phyloP scores from a whole-genome alignment of 192 early-diverging fungal genomes.

The Mortierella hygrophila region DNA sequence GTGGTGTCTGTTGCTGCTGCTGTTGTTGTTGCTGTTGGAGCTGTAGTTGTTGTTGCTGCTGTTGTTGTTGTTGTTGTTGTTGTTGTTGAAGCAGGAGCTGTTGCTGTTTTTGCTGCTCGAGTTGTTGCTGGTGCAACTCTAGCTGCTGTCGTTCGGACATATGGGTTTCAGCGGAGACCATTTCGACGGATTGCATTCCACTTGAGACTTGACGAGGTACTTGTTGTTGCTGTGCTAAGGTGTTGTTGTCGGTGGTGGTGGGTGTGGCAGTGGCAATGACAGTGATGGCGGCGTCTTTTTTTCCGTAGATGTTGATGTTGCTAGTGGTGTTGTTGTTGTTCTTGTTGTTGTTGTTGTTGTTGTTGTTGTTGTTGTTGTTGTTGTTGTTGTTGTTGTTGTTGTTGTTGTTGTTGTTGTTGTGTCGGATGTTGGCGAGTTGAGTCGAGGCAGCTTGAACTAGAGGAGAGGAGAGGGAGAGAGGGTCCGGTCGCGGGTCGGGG shows the following conservation, averaged over 20 bases:
- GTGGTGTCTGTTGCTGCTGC: conserved; percentile 24
- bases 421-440: not conserved
- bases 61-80: conserved; percentile 8
- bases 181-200: conserved; percentile 49
- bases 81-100: conserved; percentile 8
- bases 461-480: not conserved
- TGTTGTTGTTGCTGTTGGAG: conserved; percentile 4
- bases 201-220: not conserved
- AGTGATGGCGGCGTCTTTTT: not conserved
- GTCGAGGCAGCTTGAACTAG: not conserved
- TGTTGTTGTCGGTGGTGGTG: not conserved
- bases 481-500: not conserved
- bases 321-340: not conserved
- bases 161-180: conserved; percentile 45
- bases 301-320: not conserved
- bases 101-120: conserved; percentile 18
- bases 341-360: not conserved
- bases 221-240: not conserved
- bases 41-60: conserved; percentile 10
- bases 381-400: not conserved
- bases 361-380: not conserved
- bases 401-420: conserved; percentile 16
- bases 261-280: not conserved
- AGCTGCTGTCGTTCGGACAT: conserved; percentile 44
- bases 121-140: conserved; percentile 36